phyloP scores from a whole-genome alignment of 2,329 filamentous ascomycete genomes.

The Samsoniella hepiali region DNA sequence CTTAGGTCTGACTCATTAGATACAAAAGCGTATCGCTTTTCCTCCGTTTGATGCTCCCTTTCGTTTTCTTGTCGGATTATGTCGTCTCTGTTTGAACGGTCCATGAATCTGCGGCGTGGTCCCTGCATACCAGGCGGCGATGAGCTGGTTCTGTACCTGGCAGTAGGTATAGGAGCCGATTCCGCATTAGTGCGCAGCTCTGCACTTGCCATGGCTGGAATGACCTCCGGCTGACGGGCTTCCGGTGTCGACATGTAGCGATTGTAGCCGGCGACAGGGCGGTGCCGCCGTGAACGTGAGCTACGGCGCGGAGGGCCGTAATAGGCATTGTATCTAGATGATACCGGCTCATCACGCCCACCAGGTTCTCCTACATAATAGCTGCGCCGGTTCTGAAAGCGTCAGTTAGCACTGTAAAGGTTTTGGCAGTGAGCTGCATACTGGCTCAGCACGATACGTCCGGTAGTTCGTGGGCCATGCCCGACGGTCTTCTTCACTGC shows the following conservation, averaged over 20 bases:
- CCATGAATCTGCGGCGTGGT: background rate
- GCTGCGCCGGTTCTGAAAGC: background rate
- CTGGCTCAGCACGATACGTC: background rate
- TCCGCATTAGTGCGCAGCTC: background rate
- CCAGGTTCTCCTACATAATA: background rate
- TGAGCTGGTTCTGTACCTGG: background rate
- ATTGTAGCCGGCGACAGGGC: background rate
- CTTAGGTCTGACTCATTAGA: background rate
- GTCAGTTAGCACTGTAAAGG: background rate
- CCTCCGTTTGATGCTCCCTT: background rate
- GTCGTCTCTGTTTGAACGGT: background rate
- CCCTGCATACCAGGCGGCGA: background rate
- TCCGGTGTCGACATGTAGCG: background rate
- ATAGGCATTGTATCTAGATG: background rate
- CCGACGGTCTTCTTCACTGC: conserved; percentile 5
- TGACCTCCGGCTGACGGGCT: background rate
- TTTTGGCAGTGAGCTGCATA: background rate
- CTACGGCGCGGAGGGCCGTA: background rate
- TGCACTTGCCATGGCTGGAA: background rate
- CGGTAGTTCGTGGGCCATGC: background rate
- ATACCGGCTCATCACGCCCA: background rate
- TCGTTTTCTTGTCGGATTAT: background rate
- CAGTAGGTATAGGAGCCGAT: background rate
- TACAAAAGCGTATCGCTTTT: background rate
- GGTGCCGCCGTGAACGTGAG: background rate